Conservation (phyloP, 75 land plant genomes). For the Isoetes taiwanensis region DNA sequence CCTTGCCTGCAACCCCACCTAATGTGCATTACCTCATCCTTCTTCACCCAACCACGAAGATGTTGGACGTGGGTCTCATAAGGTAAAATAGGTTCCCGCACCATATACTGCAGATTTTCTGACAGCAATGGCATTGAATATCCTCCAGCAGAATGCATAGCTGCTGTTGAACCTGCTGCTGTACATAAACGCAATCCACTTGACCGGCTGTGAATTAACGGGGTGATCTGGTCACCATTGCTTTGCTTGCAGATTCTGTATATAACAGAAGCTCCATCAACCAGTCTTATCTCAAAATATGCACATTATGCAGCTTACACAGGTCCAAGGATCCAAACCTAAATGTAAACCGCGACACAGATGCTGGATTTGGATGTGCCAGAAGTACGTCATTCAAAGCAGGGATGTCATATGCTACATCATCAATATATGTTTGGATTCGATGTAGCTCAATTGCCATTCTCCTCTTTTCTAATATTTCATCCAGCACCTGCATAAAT, state of each 20-base stretch:
- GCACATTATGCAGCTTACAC: background rate
- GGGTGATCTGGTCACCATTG: background rate
- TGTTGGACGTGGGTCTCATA: constrained; percentile 10
- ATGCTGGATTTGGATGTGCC: constrained; percentile 89
- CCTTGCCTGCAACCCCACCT: constrained; percentile 61
- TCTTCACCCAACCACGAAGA: constrained; percentile 46
- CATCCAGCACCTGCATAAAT: constrained; percentile 46
- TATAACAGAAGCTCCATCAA: background rate
- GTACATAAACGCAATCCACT: constrained; percentile 92
- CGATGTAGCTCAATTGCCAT: constrained; percentile 45
- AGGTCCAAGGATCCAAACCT: constrained; percentile 53
- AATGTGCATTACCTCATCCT: constrained; percentile 38
- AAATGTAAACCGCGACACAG: constrained; percentile 72
- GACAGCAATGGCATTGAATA: constrained; percentile 53
- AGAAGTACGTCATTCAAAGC: constrained; percentile 79
- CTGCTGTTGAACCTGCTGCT: constrained; percentile 95
- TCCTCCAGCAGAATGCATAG: constrained; percentile 98
- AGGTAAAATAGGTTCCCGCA: constrained; percentile 76
- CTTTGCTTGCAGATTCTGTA: constrained; percentile 13
- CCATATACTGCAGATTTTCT: constrained; percentile 81
- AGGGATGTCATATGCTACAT: constrained; percentile 20
- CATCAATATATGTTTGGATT: constrained; percentile 49
- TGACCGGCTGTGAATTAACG: constrained; percentile 55
- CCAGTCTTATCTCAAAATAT: background rate
- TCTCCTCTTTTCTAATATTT: constrained; percentile 37